These are phyloP conservation scores for Scutellaria barbata DNA, from an alignment of 257 asterid species.

Conservation along the genomic window DNA sequence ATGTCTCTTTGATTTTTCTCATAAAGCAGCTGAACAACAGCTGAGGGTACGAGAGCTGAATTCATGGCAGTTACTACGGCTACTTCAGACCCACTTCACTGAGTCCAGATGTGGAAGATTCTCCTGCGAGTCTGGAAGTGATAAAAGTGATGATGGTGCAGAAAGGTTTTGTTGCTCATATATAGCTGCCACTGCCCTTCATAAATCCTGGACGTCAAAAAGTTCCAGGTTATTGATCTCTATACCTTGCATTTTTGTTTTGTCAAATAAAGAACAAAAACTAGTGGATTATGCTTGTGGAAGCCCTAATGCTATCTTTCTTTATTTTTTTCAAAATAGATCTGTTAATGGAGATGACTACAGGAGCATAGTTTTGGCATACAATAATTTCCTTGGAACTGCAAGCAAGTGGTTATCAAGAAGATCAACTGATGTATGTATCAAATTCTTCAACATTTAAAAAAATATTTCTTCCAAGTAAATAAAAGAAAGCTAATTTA, in stretches of 20 bases:
- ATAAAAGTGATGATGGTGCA: slow-evolving; percentile 45
- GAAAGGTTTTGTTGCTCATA: slow-evolving; percentile 75
- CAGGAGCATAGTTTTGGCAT: slow-evolving; percentile 50
- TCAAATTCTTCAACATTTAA: slow-evolving; percentile 31
- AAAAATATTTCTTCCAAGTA: slow-evolving; percentile 11
- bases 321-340: slow-evolving; percentile 38
- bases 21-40: slow-evolving; percentile 63
- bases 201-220: slow-evolving; percentile 59
- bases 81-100: slow-evolving; percentile 67
- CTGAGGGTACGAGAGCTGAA: slow-evolving; percentile 76
- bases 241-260: background rate
- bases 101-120: slow-evolving; percentile 51
- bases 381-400: slow-evolving; percentile 59
- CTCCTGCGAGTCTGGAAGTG: slow-evolving; percentile 50
- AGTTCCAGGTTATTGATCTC: slow-evolving; percentile 51
- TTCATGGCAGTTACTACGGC: slow-evolving; percentile 85
- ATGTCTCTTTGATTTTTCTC: slow-evolving; percentile 33
- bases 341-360: slow-evolving; percentile 48
- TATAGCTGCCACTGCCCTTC: slow-evolving; percentile 61
- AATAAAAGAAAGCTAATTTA: slow-evolving; percentile 19
- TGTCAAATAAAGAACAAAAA: background rate
- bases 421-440: slow-evolving; percentile 86
- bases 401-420: slow-evolving; percentile 85
- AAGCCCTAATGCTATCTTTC: slow-evolving; percentile 30
- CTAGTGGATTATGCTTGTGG: slow-evolving; percentile 19